Percentiles rank a stretch among this genome's conserved stretches.
Conservation (phyloP, 805 yeast genomes). For the Metschnikowia anglica region DNA sequence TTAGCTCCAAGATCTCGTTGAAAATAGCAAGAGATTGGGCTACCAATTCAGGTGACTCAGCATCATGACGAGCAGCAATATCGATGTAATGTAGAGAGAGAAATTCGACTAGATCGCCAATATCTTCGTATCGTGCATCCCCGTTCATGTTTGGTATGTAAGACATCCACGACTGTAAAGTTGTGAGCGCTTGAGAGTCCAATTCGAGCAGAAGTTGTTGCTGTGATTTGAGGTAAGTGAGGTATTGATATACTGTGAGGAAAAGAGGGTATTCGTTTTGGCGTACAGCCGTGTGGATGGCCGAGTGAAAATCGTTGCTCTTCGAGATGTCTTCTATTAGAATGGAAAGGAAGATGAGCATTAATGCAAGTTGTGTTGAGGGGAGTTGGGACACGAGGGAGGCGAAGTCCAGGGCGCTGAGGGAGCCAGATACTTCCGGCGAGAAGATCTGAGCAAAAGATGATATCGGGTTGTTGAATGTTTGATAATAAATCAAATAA, state of each 20-base stretch:
- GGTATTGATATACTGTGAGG: conserved; percentile 20
- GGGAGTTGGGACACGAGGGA: conserved; percentile 4
- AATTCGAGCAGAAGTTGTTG: conserved; percentile 14
- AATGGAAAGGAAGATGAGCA: conserved; percentile 42
- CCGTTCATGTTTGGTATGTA: conserved; percentile 38
- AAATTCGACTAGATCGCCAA: conserved; percentile 16
- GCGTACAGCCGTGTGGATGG: conserved; percentile 41
- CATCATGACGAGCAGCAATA: not conserved
- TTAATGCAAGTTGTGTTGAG: conserved; percentile 4
- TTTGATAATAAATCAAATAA: conserved; percentile 38
- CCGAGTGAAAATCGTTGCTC: conserved; percentile 22
- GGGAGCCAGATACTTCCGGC: not conserved
- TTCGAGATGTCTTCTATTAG: conserved; percentile 53
- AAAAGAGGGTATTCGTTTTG: conserved; percentile 30
- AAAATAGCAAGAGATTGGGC: conserved; percentile 25
- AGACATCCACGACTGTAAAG: conserved; percentile 37
- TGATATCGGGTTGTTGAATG: conserved; percentile 44
- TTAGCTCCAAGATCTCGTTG: conserved; percentile 47
- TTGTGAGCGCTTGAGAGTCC: conserved; percentile 22
- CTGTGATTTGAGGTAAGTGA: conserved; percentile 12
- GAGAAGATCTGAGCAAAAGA: conserved; percentile 4
- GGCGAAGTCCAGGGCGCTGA: conserved; percentile 1
- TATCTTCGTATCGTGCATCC: conserved; percentile 27
- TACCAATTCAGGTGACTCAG: conserved; percentile 25
- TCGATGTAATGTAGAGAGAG: conserved; percentile 20